These are phyloP conservation scores for Oenanthe javanica DNA, from an alignment of 140 eudicot species.

Conservation along the genomic window DNA sequence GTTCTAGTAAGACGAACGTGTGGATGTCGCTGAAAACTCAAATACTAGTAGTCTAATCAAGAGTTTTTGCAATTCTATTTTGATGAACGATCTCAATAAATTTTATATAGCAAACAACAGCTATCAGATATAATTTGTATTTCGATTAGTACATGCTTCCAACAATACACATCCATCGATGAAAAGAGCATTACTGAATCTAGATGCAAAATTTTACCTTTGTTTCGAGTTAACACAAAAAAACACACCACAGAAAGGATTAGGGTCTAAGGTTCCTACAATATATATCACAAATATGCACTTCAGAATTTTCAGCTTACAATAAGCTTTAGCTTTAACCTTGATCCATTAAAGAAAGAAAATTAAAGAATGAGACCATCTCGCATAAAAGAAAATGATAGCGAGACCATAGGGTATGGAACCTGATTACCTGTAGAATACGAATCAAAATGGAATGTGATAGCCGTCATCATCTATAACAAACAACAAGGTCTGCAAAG, in stretches of 20 bases:
- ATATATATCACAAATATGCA: not conserved
- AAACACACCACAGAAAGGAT: not conserved
- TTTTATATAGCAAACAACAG: not conserved
- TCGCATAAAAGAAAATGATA: not conserved
- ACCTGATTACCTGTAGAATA: constrained; percentile 1
- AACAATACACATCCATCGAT: not conserved
- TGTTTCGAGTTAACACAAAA: not conserved
- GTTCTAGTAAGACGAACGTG: not conserved
- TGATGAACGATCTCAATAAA: not conserved
- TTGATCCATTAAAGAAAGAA: not conserved
- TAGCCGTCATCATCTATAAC: not conserved
- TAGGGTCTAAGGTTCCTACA: not conserved
- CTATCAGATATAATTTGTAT: not conserved
- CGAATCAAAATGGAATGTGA: not conserved
- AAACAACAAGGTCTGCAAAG: not conserved
- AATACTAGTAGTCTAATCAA: not conserved
- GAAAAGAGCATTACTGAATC: not conserved
- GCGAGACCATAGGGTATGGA: not conserved
- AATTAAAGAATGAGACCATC: not conserved
- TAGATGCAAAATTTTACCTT: not conserved
- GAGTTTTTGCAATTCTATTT: not conserved
- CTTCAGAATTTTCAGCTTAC: not conserved
- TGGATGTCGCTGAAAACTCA: not conserved
- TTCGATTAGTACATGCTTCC: not conserved
- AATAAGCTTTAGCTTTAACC: not conserved